Base-by-base conservation (phyloP, 306 rosid species). In the Erythrophleum fordii region DNA sequence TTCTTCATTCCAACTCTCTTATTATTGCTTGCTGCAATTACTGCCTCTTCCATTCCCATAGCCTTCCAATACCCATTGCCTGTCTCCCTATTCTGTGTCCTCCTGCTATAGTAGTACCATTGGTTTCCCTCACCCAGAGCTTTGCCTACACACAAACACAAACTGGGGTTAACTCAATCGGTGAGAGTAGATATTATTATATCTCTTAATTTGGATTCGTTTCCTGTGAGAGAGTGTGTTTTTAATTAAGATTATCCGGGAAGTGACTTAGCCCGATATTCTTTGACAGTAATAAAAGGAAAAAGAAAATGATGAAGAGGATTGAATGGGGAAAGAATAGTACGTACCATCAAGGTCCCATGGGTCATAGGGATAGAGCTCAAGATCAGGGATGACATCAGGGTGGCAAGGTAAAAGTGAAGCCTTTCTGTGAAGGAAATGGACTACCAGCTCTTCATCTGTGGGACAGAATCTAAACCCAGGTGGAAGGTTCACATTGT, bases 351-450 rank as follows among this genome's bases (percentile, higher is more conserved):
- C 67, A 45, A 95, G 94, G 9, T 93, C 90, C 99, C 99, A 95
- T 1, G 99, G 99, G 78, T 95, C 94, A 61, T 84, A 89, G 0
- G 94, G 90, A 73, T 78, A 90, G 82, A 91, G 98, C 35, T 88
- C 90, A 80, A 95, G 99, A 80, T 95, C 99, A 77, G 99, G 99
- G 45, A 95, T 93, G 87, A 93, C 97, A 26, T 95, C 99, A 0
- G 99, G 99, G 52, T 95, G 98, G 75, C 92, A 92, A 22, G 99
- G 99, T 7, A 95, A 73, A 71, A 93, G 95, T 26, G 94, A 76
- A 2, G 91, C 98, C 79, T 92, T 95, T 42, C 99, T 91, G 25
- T 92, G 96, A 80, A 95, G 99, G 71, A 95, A 95, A 83, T 95
- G 97, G 45, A 92, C 97, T 0, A 95, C 87, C 31, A 95, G 98